Base-by-base conservation (phyloP, 345 rosid species). In the Gossypium herbaceum region DNA sequence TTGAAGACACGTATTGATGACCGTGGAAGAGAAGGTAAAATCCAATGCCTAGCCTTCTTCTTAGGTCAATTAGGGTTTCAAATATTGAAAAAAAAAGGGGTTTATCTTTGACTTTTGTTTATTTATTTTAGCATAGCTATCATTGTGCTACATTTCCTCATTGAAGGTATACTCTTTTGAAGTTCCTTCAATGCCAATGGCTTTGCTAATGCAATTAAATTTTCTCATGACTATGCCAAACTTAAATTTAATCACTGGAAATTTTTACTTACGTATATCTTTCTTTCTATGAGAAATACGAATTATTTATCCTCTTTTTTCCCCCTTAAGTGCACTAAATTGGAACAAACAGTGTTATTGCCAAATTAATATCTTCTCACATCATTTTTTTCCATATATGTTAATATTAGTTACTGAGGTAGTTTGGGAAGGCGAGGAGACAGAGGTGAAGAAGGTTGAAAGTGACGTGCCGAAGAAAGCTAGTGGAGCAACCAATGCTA, bases 21-120 rank as follows among this genome's bases (percentile, higher is more conserved):
- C 44, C 98, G 94, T 65, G 99, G 98, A 17, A 88, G 99, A 87
- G 99, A 93, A 93, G 99, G 99, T 95, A 86, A 34, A 29, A 27
- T 19, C 43, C 41, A 75, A 20, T 34, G 7, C 59, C 57, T 24
- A 25, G 63, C 17, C 50, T 51, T 73, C 47, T 29, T 52, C 51
- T 61, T 60, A 50, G 43, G 65, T 25, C 20, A 57, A 72, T 20
- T 4, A 41, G 63, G 65, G 44, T 22, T 20, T 72, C 22, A 58
- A 45, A 45, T 50, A 44, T 48, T 72, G 55, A 39, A 41, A 39
- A 45, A 12, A 24, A 39, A 1, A 10, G 62, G 62, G 27, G 19
- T 16, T 20, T 60, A 45, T 22, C 47, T 45, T 24, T 47, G 57
- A 4, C 22, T 60, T 59, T 4, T 57, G 20, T 44, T 22, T 48